Percentiles rank a stretch among this genome's conserved stretches.
Conservation (phyloP, 2,329 filamentous ascomycete genomes). For the Parascedosporium putredinis region DNA sequence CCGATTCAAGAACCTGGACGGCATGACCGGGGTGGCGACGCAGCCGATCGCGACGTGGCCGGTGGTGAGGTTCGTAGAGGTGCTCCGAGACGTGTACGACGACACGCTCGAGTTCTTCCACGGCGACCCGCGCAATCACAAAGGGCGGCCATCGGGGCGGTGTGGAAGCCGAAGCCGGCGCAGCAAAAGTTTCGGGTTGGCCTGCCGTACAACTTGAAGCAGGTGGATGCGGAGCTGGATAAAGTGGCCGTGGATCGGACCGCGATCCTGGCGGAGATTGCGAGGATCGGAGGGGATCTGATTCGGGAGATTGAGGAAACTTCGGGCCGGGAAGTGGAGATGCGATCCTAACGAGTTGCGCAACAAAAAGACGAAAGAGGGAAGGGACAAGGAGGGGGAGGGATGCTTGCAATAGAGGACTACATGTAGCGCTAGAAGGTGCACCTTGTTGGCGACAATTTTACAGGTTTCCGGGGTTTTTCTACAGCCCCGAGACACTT, state of each 20-base stretch:
- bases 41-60: constrained; percentile 49
- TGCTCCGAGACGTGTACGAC: constrained; percentile 57
- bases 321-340: not conserved
- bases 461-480: too few species aligned
- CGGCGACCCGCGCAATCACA: constrained; percentile 43
- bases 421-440: too few species aligned
- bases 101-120: constrained; percentile 72
- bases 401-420: too few species aligned
- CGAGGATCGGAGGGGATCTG: constrained; percentile 55
- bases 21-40: constrained; percentile 34
- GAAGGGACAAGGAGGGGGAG: too few species aligned
- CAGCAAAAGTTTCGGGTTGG: constrained; percentile 58
- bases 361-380: too few species aligned
- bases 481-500: too few species aligned
- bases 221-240: constrained; percentile 24
- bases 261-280: constrained; percentile 63
- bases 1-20: constrained; percentile 75
- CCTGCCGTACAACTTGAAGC: constrained; percentile 48
- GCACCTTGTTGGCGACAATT: too few species aligned
- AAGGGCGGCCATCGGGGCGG: constrained; percentile 36
- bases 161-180: constrained; percentile 48
- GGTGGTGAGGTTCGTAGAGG: constrained; percentile 50
- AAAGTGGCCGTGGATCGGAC: constrained; percentile 55
- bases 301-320: constrained; percentile 51
- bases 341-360: too few species aligned